Evolutionary conservation across 1,284 basidiomycete species (phyloP).

Genomic region (Ustilago esculenta): DNA sequence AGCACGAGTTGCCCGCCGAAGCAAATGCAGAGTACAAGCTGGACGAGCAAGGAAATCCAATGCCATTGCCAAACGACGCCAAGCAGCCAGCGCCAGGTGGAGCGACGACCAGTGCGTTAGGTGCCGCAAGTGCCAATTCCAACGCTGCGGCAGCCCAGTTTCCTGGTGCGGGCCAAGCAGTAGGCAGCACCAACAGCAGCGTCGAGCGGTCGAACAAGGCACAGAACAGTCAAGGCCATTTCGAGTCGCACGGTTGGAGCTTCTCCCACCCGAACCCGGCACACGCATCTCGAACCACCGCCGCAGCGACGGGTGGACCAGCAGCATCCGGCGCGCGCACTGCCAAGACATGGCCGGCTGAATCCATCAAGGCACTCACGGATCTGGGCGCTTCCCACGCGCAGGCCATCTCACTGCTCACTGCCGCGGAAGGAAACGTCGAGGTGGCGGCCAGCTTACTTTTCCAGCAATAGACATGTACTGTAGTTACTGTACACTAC

Average conservation of each 20-base stretch:
- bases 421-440: slow-evolving; percentile 83
- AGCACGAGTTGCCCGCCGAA: slow-evolving; percentile 84
- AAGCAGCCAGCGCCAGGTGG: neutral
- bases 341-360: slow-evolving; percentile 58
- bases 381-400: slow-evolving; percentile 76
- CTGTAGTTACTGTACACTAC: no score
- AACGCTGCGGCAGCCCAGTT: slow-evolving; percentile 68
- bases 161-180: slow-evolving; percentile 74
- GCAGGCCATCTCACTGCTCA: slow-evolving; percentile 78
- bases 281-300: neutral
- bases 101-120: slow-evolving; percentile 15
- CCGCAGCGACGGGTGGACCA: slow-evolving; percentile 33
- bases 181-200: neutral
- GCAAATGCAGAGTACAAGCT: slow-evolving; percentile 56
- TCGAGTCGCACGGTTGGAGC: slow-evolving; percentile 49
- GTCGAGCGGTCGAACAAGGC: no score
- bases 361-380: slow-evolving; percentile 70
- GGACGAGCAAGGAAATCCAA: slow-evolving; percentile 55
- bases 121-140: slow-evolving; percentile 40
- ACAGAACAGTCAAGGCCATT: slow-evolving; percentile 54
- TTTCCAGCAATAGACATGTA: slow-evolving; percentile 73
- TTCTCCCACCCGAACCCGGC: slow-evolving; percentile 23
- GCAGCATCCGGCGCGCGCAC: slow-evolving; percentile 8
- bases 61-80: slow-evolving; percentile 2
- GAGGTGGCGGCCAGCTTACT: slow-evolving; percentile 88